Conservation (phyloP, 306 rosid species). For the Vigna reflexopilosa region DNA sequence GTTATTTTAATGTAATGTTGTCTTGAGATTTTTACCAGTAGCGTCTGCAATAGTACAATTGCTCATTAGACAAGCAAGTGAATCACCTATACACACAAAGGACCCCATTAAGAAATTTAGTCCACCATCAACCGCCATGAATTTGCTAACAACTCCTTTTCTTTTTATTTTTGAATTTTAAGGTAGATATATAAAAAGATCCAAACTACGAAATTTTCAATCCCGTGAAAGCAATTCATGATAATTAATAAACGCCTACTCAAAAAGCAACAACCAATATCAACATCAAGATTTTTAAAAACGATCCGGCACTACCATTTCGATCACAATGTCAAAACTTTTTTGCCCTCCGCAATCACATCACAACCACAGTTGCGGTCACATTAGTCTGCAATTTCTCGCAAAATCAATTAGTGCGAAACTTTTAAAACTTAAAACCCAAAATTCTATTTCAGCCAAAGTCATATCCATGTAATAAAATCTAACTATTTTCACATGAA, state of each 20-base stretch:
- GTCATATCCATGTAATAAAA: too few relatives aligned
- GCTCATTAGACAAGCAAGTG: neutral
- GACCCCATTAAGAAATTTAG: slow-evolving; percentile 6
- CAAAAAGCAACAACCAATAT: slow-evolving; percentile 2
- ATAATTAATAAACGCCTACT: slow-evolving; percentile 5
- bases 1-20: neutral
- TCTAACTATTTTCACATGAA: neutral
- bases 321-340: too few relatives aligned
- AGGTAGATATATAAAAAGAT: slow-evolving; percentile 3
- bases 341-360: too few relatives aligned
- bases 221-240: slow-evolving; percentile 14
- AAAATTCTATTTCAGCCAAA: too few relatives aligned
- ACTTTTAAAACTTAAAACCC: neutral
- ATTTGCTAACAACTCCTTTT: neutral
- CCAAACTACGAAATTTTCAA: slow-evolving; percentile 26
- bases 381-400: neutral
- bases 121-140: neutral
- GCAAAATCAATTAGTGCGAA: neutral
- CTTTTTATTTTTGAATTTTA: neutral
- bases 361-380: neutral
- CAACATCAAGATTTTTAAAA: slow-evolving; percentile 12
- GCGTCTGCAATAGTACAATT: neutral
- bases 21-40: neutral
- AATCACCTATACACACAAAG: neutral
- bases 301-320: too few relatives aligned